Percentiles rank a stretch among this genome's conserved stretches.
Conservation (phyloP, 1,284 basidiomycete species). For the Ganoderma lucidum region DNA sequence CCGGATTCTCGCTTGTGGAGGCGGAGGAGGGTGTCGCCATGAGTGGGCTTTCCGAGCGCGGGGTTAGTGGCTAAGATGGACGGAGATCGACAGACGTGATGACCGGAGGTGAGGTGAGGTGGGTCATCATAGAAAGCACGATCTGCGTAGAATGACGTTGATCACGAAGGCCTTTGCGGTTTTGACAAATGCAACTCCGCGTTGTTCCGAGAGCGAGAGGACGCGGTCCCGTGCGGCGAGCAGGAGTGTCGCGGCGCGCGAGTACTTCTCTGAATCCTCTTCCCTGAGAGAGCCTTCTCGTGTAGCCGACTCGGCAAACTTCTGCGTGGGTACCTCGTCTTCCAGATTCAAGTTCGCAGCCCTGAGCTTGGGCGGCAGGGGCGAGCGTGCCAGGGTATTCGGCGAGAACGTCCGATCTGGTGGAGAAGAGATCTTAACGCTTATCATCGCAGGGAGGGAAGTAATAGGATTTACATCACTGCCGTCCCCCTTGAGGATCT, state of each 20-base stretch:
- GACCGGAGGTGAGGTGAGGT: slow-evolving; percentile 62
- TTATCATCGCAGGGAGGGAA: neutral
- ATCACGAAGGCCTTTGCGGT: neutral
- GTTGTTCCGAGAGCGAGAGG: slow-evolving; percentile 74
- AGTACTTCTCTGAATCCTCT: slow-evolving; percentile 46
- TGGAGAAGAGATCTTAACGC: slow-evolving; percentile 11
- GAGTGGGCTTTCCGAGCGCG: slow-evolving; percentile 69
- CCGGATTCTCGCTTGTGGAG: slow-evolving; percentile 32
- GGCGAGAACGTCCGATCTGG: slow-evolving; percentile 81
- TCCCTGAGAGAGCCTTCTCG: slow-evolving; percentile 11
- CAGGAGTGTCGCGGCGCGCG: slow-evolving; percentile 68
- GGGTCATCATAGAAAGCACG: slow-evolving; percentile 49
- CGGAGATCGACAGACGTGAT: slow-evolving; percentile 71
- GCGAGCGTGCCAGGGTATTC: slow-evolving; percentile 69
- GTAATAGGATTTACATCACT: slow-evolving; percentile 62
- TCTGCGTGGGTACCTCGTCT: slow-evolving; percentile 58
- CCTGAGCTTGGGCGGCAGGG: slow-evolving; percentile 74
- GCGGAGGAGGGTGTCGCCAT: slow-evolving; percentile 63
- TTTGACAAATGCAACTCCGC: slow-evolving; percentile 45
- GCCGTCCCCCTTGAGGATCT: slow-evolving; percentile 80
- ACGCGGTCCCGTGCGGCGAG: slow-evolving; percentile 73
- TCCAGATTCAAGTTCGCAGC: slow-evolving; percentile 72
- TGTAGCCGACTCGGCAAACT: slow-evolving; percentile 43
- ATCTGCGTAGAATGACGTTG: slow-evolving; percentile 36
- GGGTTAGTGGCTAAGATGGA: slow-evolving; percentile 73